Evolutionary conservation across 352 stramenopile genomes (phyloP).

Genomic region (Phytopythium cucurbitacearum): DNA sequence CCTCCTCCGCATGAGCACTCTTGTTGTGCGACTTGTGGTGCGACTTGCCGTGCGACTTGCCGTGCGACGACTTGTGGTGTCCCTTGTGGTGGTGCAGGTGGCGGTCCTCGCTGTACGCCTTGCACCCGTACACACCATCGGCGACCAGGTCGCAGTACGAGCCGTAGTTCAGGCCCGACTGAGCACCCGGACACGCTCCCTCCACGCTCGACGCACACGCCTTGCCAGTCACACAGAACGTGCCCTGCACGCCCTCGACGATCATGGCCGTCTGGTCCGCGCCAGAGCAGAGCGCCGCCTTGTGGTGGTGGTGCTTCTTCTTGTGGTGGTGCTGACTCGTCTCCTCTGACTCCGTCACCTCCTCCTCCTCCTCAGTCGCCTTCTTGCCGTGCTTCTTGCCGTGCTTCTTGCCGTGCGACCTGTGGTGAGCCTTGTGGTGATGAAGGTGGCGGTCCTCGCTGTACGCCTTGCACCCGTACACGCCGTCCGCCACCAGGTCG

Average conservation of each 20-base stretch:
- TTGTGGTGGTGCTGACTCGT: conserved; percentile 22
- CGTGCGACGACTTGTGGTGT: too few species aligned
- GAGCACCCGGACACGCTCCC: conserved; percentile 19
- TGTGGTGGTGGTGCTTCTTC: not conserved
- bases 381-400: not conserved
- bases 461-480: conserved; percentile 42
- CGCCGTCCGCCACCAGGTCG: conserved; percentile 8
- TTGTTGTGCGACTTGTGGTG: too few species aligned
- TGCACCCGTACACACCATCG: conserved; percentile 31
- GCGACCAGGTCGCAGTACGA: conserved; percentile 19
- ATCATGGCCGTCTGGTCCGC: conserved; percentile 8
- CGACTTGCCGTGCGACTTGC: too few species aligned
- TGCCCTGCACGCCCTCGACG: conserved; percentile 24
- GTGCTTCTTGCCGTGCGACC: conserved; percentile 11
- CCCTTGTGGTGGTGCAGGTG: too few species aligned
- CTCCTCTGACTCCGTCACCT: conserved; percentile 16
- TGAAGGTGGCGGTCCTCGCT: not conserved
- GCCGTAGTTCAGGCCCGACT: conserved; percentile 13
- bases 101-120: conserved; percentile 3
- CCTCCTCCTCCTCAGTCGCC: too few species aligned
- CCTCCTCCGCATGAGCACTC: too few species aligned
- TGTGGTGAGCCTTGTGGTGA: not conserved
- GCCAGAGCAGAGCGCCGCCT: not conserved
- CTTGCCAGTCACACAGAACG: conserved; percentile 27
- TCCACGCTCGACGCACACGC: conserved; percentile 13